phyloP scores from a whole-genome alignment of 2,329 filamentous ascomycete species.

The Cercospora janseana region DNA sequence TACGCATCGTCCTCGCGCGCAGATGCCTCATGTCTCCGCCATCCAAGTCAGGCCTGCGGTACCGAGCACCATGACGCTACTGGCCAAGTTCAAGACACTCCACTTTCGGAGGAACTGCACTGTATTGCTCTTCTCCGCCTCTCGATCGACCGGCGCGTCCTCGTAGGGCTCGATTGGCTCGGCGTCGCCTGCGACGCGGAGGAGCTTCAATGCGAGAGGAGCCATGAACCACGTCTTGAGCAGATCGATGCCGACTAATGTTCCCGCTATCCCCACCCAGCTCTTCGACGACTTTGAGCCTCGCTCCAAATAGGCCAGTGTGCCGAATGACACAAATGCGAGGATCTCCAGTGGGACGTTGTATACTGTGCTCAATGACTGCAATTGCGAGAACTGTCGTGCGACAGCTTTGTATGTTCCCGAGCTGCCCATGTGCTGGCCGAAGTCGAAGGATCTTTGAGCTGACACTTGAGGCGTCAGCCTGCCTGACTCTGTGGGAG shows the following conservation, averaged over 20 bases:
- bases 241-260: slow-evolving; percentile 28
- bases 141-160: slow-evolving; percentile 32
- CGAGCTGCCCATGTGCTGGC: slow-evolving; percentile 20
- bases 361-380: slow-evolving; percentile 24
- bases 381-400: slow-evolving; percentile 30
- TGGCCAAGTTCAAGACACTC: slow-evolving; percentile 15
- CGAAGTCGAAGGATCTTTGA: slow-evolving; percentile 20
- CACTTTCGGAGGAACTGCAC: slow-evolving; percentile 31
- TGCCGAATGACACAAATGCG: slow-evolving; percentile 25
- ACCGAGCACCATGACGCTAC: slow-evolving; percentile 3
- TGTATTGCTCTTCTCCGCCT: slow-evolving; percentile 33
- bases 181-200: slow-evolving; percentile 30
- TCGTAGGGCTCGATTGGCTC: slow-evolving; percentile 35
- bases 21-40: too few species aligned
- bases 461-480: slow-evolving; percentile 24
- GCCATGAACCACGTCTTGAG: slow-evolving; percentile 29
- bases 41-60: slow-evolving; percentile 4
- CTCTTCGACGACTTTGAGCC: slow-evolving; percentile 21
- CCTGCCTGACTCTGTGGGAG: slow-evolving; percentile 21
- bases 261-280: slow-evolving; percentile 28
- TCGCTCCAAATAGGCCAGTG: slow-evolving; percentile 24
- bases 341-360: slow-evolving; percentile 30
- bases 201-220: slow-evolving; percentile 31
- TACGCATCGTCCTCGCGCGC: too few species aligned
- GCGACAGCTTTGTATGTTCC: slow-evolving; percentile 33